Evolutionary conservation across 2,329 filamentous ascomycete species (phyloP).

Genomic region (Botrytis medusae): DNA sequence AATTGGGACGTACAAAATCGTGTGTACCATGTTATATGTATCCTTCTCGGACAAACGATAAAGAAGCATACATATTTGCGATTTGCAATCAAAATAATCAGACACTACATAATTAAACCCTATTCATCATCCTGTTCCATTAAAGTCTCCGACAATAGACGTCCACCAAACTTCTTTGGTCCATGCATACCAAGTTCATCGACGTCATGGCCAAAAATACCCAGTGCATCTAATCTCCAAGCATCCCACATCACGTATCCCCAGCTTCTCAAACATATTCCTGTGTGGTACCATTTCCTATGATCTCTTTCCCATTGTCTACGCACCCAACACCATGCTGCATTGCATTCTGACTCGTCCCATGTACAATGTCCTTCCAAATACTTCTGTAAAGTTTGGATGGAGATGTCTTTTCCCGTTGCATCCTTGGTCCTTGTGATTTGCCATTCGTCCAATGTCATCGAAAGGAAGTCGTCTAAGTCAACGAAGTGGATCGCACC

Average conservation of each 20-base stretch:
- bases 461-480: background rate
- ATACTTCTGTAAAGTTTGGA: background rate
- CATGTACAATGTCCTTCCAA: background rate
- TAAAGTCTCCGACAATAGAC: fast-evolving
- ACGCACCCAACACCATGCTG: background rate
- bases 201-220: background rate
- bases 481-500: background rate
- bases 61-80: too few species aligned
- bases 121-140: background rate
- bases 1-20: too few species aligned
- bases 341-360: background rate
- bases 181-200: background rate
- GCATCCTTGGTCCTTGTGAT: background rate
- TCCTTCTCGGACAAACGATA: too few species aligned
- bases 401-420: background rate
- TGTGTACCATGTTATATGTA: too few species aligned
- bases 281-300: background rate
- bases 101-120: too few species aligned
- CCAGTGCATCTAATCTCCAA: background rate
- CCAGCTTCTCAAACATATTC: background rate
- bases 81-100: too few species aligned
- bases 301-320: background rate
- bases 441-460: background rate
- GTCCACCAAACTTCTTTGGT: background rate
- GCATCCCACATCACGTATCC: background rate